phyloP scores from a whole-genome alignment of 2,329 filamentous ascomycete genomes.

The Colletotrichum lindemuthianum region DNA sequence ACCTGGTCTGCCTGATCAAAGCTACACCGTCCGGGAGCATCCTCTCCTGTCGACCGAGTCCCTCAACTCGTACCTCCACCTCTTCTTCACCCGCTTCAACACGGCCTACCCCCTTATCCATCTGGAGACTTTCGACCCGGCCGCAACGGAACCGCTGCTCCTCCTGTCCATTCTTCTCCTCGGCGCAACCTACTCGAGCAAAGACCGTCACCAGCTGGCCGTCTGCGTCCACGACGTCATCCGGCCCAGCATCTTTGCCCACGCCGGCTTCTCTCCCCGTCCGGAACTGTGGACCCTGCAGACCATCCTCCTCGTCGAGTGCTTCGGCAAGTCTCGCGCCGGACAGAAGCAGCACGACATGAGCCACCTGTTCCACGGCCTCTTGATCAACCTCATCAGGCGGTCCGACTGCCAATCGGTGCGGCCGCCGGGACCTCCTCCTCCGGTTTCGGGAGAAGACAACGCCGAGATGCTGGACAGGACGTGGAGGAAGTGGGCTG shows the following conservation, averaged over 20 bases:
- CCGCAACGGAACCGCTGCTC: constrained; percentile 59
- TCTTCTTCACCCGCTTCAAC: constrained; percentile 71
- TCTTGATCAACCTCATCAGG: constrained; percentile 51
- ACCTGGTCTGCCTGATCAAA: constrained; percentile 58
- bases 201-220: constrained; percentile 67
- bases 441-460: constrained; percentile 40
- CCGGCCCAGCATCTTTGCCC: constrained; percentile 67
- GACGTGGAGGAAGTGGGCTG: constrained; percentile 63
- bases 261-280: constrained; percentile 65
- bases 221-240: constrained; percentile 71
- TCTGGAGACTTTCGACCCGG: constrained; percentile 64
- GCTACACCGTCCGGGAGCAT: constrained; percentile 57
- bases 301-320: constrained; percentile 70
- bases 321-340: constrained; percentile 71
- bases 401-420: constrained; percentile 49
- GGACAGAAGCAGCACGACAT: constrained; percentile 72
- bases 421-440: constrained; percentile 40
- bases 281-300: constrained; percentile 70
- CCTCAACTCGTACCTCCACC: constrained; percentile 65
- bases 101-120: constrained; percentile 69
- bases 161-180: constrained; percentile 65
- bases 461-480: constrained; percentile 52
- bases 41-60: constrained; percentile 60
- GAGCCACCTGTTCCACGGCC: constrained; percentile 63
- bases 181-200: constrained; percentile 70